Conservation (phyloP, 371 early-diverging fungal species). For the Dinochytrium kinnereticum region DNA sequence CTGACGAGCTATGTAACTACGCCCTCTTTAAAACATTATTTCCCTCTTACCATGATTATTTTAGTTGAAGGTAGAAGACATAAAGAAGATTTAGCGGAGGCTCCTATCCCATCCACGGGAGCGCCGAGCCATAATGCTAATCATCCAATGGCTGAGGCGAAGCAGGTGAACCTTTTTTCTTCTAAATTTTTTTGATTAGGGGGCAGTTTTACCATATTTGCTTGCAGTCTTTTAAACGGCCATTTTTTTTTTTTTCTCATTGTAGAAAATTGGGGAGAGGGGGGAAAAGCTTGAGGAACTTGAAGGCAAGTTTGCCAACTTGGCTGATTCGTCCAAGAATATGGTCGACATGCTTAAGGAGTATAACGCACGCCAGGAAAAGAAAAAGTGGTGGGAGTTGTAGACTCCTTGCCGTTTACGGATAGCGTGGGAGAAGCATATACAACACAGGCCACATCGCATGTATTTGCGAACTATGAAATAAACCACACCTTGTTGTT, state of each 20-base stretch:
- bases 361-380: slow-evolving; percentile 8
- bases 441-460: too few species aligned
- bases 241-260: not conserved
- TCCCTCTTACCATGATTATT: too few species aligned
- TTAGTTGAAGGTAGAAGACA: slow-evolving; percentile 1
- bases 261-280: not conserved
- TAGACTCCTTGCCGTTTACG: too few species aligned
- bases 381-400: slow-evolving; percentile 21
- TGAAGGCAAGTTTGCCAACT: not conserved
- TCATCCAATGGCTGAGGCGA: slow-evolving; percentile 7
- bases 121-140: not conserved
- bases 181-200: too few species aligned
- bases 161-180: not conserved
- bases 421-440: too few species aligned
- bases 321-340: slow-evolving; percentile 14
- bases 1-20: slow-evolving; percentile 4
- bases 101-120: not conserved
- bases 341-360: slow-evolving; percentile 22
- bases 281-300: slow-evolving; percentile 15
- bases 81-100: not conserved
- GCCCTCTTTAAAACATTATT: not conserved
- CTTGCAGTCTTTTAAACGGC: too few species aligned
- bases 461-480: too few species aligned
- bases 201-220: too few species aligned
- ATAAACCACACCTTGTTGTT: not conserved